Conservation (phyloP, 1,284 basidiomycete species). For the Grifola frondosa region DNA sequence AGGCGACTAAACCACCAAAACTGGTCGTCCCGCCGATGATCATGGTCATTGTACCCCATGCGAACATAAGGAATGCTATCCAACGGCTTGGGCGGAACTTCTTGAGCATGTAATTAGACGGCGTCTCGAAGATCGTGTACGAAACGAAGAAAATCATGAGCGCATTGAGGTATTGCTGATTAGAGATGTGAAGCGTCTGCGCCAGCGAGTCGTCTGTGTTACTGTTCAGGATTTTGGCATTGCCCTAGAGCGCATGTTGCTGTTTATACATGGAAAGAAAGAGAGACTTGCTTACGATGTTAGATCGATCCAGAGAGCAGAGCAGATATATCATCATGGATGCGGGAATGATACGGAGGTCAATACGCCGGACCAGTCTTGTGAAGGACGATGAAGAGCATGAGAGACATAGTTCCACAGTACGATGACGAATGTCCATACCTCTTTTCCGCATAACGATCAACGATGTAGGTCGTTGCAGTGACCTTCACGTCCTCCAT, state of each 20-base stretch:
- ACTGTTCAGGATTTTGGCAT: constrained; percentile 38
- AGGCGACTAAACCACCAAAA: constrained; percentile 11
- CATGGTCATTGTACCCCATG: constrained; percentile 41
- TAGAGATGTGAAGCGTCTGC: constrained; percentile 29
- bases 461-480: not conserved
- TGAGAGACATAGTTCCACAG: not conserved
- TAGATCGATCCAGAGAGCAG: constrained; percentile 39
- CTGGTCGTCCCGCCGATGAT: constrained; percentile 37
- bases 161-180: constrained; percentile 34
- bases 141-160: constrained; percentile 40
- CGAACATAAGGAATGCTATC: constrained; percentile 38
- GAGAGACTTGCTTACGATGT: constrained; percentile 29
- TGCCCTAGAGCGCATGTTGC: constrained; percentile 27
- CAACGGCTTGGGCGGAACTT: constrained; percentile 34
- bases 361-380: constrained; percentile 27
- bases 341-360: constrained; percentile 28
- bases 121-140: constrained; percentile 36
- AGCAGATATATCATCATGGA: constrained; percentile 38
- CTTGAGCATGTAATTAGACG: constrained; percentile 43
- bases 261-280: not conserved
- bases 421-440: not conserved
- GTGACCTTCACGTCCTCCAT: not conserved
- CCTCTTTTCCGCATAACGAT: constrained; percentile 2
- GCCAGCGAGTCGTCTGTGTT: constrained; percentile 34
- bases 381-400: not conserved